A percentile compares a stretch with the other conserved stretches of the same genome.
Evolutionary conservation across 192 early-diverging fungal genomes (phyloP).

Genomic region (Chytriomyces hyalinus): DNA sequence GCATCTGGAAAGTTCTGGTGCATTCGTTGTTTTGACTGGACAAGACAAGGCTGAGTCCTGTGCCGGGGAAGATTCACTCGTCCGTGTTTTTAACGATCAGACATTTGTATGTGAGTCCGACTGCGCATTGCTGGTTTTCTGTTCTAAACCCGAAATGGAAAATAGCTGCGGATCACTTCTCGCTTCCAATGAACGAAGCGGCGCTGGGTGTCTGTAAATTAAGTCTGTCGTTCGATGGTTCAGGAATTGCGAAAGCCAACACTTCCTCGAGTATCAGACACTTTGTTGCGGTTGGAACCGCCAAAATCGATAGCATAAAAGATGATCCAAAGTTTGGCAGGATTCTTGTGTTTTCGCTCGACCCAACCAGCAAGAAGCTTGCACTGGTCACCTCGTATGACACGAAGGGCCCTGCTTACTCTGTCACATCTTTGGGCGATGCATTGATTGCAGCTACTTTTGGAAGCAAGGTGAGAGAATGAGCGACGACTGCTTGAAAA

Average conservation of each 20-base stretch:
- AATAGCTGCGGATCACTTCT: conserved; percentile 20
- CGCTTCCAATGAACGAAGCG: conserved; percentile 42
- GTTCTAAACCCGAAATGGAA: background rate
- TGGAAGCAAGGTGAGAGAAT: conserved; percentile 6
- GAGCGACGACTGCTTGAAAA: background rate
- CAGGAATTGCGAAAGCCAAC: too few species aligned
- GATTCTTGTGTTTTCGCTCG: conserved; percentile 69
- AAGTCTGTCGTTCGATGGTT: background rate
- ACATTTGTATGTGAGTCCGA: conserved; percentile 71
- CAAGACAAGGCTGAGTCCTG: conserved; percentile 35
- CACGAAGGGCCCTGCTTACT: conserved; percentile 72
- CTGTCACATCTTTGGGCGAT: conserved; percentile 68
- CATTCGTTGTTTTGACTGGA: conserved; percentile 69
- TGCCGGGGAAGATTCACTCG: conserved; percentile 52
- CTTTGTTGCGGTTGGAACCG: conserved; percentile 80
- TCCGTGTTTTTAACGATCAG: conserved; percentile 74
- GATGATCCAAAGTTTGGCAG: conserved; percentile 76
- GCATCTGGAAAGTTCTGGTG: conserved; percentile 56
- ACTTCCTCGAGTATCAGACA: conserved; percentile 2
- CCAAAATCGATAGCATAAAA: conserved; percentile 57
- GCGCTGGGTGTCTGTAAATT: background rate
- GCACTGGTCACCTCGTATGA: conserved; percentile 53
- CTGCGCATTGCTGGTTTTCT: background rate
- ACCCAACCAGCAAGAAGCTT: conserved; percentile 46
- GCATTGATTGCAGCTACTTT: conserved; percentile 58